Evolutionary conservation across 306 rosid species (phyloP), one percentile per base, ranked within the genome.

Genomic region (Cicer judaicum): DNA sequence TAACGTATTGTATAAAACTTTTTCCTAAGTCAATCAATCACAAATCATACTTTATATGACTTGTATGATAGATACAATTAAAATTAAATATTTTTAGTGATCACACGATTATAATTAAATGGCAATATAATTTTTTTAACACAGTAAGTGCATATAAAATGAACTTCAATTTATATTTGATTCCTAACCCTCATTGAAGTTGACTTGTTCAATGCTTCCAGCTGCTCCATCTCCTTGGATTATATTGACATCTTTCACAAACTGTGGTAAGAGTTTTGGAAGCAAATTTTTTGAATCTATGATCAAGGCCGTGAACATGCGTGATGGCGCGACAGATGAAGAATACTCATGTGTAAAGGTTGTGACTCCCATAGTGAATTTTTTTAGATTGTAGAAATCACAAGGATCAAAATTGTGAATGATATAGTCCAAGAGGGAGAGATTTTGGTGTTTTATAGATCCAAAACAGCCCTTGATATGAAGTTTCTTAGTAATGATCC

Each of bases 121-220:
- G 34, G 4, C 5, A 29, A 2, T 24, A 2, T 24, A 24, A 24
- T 24, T 24, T 3, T 29, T 29, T 29, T 29, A 29, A 29, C 34
- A 2, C 5, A 4, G 34, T 29, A 29, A 29, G 34, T 29, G 5
- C 34, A 3, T 3, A 29, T 29, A 29, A 56, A 62, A 7, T 42
- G 9, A 40, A 5, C 1, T 18, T 75, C n/a, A 52, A 16, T 29
- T 56, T 55, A 77, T 8, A 66, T 38, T 66, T 64, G 43, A 68
- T 69, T 54, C 16, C 72, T 61, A 47, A 88, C 96, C 91, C 86
- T 85, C 79, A 52, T 84, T 78, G 80, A 90, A 90, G 78, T 90
- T 88, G 78, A 90, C 83, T 78, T 88, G 96, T 80, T 86, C 91
- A 67, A 90, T 85, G 81, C 82, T 88, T 69, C 91, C 91, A 49